A percentile compares a stretch with the other conserved stretches of the same genome.
phyloP scores from a whole-genome alignment of 2,329 filamentous ascomycete genomes.

The Clonostachys byssicola region DNA sequence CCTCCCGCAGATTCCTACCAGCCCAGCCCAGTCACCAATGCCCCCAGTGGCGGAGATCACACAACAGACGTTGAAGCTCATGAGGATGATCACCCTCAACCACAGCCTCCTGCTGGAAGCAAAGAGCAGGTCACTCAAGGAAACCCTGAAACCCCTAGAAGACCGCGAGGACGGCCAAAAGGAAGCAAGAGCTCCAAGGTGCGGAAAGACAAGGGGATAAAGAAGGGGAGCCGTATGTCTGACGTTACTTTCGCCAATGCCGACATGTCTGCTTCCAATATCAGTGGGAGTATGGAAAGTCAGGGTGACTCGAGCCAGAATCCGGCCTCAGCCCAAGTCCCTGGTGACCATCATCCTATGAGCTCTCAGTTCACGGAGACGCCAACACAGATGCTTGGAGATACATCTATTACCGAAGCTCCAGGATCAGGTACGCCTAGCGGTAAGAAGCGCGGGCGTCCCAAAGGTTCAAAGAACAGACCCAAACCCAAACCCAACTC shows the following conservation, averaged over 20 bases:
- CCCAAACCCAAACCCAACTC: constrained; percentile 12
- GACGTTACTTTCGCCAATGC: neutral
- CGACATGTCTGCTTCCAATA: too few species aligned
- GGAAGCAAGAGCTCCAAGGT: constrained; percentile 38
- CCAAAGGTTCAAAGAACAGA: constrained; percentile 42
- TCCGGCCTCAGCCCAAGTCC: neutral
- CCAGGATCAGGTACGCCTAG: constrained; percentile 6
- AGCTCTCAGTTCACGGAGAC: neutral
- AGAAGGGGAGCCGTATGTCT: constrained; percentile 21
- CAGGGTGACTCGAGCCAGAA: neutral
- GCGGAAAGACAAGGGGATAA: constrained; percentile 46
- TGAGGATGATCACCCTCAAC: too few species aligned
- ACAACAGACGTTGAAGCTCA: too few species aligned
- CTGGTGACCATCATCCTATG: neutral
- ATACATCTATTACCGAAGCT: neutral
- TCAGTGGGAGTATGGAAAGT: too few species aligned
- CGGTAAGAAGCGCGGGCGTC: constrained; percentile 26
- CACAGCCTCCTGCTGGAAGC: too few species aligned
- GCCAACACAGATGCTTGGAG: neutral
- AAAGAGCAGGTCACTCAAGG: too few species aligned
- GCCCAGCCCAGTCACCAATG: neutral
- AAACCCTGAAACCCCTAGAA: constrained; percentile 21
- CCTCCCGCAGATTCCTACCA: constrained; percentile 1
- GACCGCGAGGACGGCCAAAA: constrained; percentile 49
- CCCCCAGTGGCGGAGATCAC: too few species aligned